These are phyloP conservation scores for Phytomonas sp. DNA, from an alignment of 208 protist genomes.

Conservation along the genomic window DNA sequence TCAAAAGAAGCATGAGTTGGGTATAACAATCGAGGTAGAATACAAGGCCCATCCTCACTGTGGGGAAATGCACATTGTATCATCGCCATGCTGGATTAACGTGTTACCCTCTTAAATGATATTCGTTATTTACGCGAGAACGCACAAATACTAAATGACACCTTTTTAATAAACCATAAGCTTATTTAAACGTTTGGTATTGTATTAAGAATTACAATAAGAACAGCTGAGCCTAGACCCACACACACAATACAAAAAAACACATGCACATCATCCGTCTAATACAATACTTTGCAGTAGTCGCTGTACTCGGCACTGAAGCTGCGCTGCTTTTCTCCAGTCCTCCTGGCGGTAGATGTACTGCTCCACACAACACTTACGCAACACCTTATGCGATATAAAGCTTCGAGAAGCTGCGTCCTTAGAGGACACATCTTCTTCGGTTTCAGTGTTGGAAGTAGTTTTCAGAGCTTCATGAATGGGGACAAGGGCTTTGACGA, in stretches of 20 bases:
- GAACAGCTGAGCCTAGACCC: not conserved
- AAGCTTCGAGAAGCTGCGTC: constrained; percentile 9
- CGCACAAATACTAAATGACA: not conserved
- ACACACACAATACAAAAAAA: constrained; percentile 6
- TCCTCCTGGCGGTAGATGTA: constrained; percentile 80
- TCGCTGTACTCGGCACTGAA: constrained; percentile 69
- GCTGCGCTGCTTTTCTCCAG: constrained; percentile 66
- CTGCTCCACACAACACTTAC: constrained; percentile 83
- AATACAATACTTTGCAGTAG: constrained; percentile 62
- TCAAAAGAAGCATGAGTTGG: not conserved
- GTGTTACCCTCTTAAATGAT: not conserved
- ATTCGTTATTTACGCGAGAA: not conserved
- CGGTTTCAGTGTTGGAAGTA: not conserved
- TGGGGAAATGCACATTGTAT: not conserved
- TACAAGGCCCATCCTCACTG: not conserved
- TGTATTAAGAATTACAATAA: constrained; percentile 1
- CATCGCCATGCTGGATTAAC: not conserved
- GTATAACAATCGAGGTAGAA: not conserved
- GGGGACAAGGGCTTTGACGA: constrained; percentile 61
- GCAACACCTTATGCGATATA: constrained; percentile 73
- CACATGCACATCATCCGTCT: constrained; percentile 9
- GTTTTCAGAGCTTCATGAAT: constrained; percentile 36
- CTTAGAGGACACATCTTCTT: not conserved
- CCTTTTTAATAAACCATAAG: not conserved
- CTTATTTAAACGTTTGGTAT: not conserved